Evolutionary conservation across 768 basidiomycete genomes (phyloP), one percentile per base, ranked within the genome.

Genomic region (Hypholoma fasciculare): DNA sequence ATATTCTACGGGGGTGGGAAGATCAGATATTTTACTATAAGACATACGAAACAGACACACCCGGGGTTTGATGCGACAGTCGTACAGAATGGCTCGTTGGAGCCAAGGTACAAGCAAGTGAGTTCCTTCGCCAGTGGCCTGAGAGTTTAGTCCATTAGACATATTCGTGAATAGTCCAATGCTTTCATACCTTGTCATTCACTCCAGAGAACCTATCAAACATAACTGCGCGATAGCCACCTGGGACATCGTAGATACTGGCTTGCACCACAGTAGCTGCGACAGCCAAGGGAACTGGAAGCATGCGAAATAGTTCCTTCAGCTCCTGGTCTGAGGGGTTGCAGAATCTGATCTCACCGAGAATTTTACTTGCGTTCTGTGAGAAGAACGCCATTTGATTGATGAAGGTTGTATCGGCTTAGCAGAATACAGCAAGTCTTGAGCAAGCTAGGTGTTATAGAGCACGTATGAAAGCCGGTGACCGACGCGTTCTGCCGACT

Each of bases 151-250:
- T 52, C 57, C 13, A 27, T 39, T n/a, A 53, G 52, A 48, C 3
- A 23, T 46, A 40, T 26, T 42, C 48, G 12, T 13, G 16, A 39
- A 37, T 56, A 19, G 12, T 34, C 30, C 7, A 14, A 43, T 6
- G 44, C n/a, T 17, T 14, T 34, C 82, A 54, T 61, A 91, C 95
- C 79, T 82, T 74, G 69, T 88, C 81, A 74, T 88, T 88, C 50
- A 97, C 96, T 68, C 95, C 96, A 47, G 90, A 84, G 71, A 99
- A 98, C 67, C 96, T 83, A 75, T 98, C 96, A 76, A 99, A 98
- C 90, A 98, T 96, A 63, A 99, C 96, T 38, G 96, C 96, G 57
- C 91, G 82, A 75, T 88, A 94, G 43, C 96, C 96, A 64, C 96
- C 85, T 49, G 96, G 96, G 42, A 97, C 95, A 78, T 83, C 82